Evolutionary conservation across 2,329 filamentous ascomycete genomes (phyloP).

Genomic region (Talaromyces sp.): DNA sequence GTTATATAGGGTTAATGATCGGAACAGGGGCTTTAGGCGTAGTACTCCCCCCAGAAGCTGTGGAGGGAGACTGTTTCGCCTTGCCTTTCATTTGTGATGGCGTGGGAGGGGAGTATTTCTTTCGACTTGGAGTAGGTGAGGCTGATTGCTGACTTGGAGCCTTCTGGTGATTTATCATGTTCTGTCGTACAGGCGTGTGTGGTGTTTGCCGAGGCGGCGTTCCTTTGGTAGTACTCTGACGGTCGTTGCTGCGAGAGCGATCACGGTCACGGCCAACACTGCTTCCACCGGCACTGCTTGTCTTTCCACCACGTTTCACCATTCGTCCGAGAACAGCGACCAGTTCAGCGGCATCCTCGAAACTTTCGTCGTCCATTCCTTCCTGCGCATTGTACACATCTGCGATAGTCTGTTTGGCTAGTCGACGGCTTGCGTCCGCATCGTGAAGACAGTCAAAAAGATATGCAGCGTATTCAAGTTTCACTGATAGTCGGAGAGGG

Average conservation of each 20-base stretch:
- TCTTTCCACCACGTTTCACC: slow-evolving; percentile 67
- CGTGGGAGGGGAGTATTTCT: slow-evolving; percentile 7
- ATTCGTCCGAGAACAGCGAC: slow-evolving; percentile 83
- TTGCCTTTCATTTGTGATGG: slow-evolving; percentile 10
- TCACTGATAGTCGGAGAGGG: slow-evolving; percentile 81
- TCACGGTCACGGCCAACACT: slow-evolving; percentile 28
- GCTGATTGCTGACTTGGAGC: not conserved
- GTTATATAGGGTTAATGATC: slow-evolving; percentile 36
- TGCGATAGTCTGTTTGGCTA: slow-evolving; percentile 78
- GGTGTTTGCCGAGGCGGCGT: slow-evolving; percentile 16
- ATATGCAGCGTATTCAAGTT: slow-evolving; percentile 89
- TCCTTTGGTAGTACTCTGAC: slow-evolving; percentile 14
- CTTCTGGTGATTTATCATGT: not conserved
- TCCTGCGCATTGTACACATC: slow-evolving; percentile 90
- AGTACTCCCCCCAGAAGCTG: slow-evolving; percentile 14
- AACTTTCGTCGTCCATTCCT: slow-evolving; percentile 93
- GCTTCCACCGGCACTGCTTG: slow-evolving; percentile 28
- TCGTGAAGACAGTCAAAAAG: slow-evolving; percentile 91
- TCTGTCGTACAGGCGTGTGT: slow-evolving; percentile 16
- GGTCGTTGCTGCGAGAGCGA: slow-evolving; percentile 18
- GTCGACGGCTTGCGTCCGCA: slow-evolving; percentile 65
- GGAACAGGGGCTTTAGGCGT: slow-evolving; percentile 24
- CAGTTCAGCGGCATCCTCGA: slow-evolving; percentile 82
- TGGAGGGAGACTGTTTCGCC: slow-evolving; percentile 17
- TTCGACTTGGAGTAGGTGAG: slow-evolving; percentile 10